phyloP scores from a whole-genome alignment of 441 rosid species.

The Populus trichocarpa region DNA sequence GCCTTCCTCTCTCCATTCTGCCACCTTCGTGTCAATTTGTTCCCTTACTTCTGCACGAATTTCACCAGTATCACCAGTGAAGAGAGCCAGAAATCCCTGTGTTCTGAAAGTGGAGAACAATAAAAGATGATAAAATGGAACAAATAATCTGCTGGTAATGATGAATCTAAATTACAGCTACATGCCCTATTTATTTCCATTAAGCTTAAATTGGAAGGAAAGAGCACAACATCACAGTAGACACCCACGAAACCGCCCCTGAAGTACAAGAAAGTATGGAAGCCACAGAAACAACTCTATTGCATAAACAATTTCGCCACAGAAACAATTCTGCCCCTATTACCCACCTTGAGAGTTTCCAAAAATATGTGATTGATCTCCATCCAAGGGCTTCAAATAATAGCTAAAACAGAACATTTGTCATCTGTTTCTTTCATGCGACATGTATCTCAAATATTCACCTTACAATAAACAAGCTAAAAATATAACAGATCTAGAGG shows the following conservation, averaged over 20 bases:
- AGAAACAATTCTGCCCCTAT: neutral
- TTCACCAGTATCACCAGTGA: constrained; percentile 95
- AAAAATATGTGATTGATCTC: neutral
- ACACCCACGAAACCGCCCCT: neutral
- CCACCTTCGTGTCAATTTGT: constrained; percentile 89
- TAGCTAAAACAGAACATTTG: neutral
- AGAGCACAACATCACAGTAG: neutral
- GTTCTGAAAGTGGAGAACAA: constrained; percentile 43
- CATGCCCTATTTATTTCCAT: neutral
- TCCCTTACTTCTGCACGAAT: constrained; percentile 93
- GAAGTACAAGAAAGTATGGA: neutral
- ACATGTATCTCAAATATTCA: neutral
- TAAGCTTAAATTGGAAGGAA: neutral
- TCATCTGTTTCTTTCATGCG: neutral
- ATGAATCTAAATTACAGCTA: neutral
- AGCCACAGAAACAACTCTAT: neutral
- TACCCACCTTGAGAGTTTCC: neutral
- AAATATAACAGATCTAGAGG: neutral
- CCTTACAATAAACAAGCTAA: neutral
- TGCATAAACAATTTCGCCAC: neutral
- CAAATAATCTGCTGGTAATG: neutral
- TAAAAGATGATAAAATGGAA: neutral
- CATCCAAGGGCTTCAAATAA: neutral
- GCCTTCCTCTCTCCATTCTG: constrained; percentile 99
- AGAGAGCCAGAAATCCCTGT: constrained; percentile 91